Percentiles rank a stretch among this genome's conserved stretches.
These are phyloP conservation scores for Lomentospora prolificans DNA, from an alignment of 2,329 filamentous ascomycete genomes.

Conservation along the genomic window DNA sequence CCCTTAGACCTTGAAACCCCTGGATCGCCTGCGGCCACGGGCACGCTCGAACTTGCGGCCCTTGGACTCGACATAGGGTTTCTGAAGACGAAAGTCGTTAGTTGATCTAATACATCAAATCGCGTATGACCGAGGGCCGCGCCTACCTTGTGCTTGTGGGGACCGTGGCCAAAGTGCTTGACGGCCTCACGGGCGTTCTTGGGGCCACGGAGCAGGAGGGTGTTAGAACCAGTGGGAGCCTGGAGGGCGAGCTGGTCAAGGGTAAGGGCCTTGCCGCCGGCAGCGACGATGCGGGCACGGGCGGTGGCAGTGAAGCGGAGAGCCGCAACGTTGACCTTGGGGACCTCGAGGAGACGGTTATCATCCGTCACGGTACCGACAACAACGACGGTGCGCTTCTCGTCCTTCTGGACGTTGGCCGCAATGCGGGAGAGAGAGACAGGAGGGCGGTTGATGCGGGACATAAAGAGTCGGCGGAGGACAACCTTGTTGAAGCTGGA, in stretches of 20 bases:
- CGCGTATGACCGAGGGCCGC: too few species aligned
- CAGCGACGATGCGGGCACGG: conserved; percentile 84
- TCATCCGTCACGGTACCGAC: conserved; percentile 96
- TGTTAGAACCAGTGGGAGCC: conserved; percentile 93
- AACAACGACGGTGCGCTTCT: conserved; percentile 83
- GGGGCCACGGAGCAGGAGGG: conserved; percentile 89
- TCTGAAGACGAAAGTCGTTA: conserved; percentile 46
- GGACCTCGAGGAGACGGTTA: conserved; percentile 82
- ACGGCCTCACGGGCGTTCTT: conserved; percentile 97
- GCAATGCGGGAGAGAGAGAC: conserved; percentile 89
- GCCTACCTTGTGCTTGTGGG: conserved; percentile 90
- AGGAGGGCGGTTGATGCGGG: conserved; percentile 93
- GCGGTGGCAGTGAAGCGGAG: conserved; percentile 95
- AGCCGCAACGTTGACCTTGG: conserved; percentile 88
- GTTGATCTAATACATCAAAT: neutral
- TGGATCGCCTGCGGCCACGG: conserved; percentile 95
- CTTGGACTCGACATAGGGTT: conserved; percentile 96
- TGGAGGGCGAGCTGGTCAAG: conserved; percentile 95
- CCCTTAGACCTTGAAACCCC: conserved; percentile 99
- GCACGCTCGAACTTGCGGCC: conserved; percentile 99
- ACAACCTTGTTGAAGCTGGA: conserved; percentile 98
- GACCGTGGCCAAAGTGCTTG: conserved; percentile 98
- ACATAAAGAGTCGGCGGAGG: conserved; percentile 95
- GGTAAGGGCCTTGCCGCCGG: conserved; percentile 90
- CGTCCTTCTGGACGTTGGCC: conserved; percentile 55